Percentiles rank a stretch among this genome's conserved stretches.
These are phyloP conservation scores for Eucalyptus victrix DNA, from an alignment of 345 rosid genomes.

Conservation along the genomic window DNA sequence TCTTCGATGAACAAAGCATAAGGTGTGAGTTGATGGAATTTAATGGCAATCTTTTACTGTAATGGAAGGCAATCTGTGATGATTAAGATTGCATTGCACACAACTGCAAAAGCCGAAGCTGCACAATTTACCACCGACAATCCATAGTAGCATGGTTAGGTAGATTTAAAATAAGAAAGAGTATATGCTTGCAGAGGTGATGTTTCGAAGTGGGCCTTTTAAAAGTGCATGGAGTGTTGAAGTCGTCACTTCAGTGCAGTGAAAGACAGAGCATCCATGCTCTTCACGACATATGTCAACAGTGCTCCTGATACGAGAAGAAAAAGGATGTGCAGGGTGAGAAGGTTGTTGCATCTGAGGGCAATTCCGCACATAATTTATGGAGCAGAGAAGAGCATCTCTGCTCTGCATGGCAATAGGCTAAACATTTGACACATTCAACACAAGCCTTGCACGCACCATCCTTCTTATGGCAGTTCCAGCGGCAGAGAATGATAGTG, in stretches of 20 bases:
- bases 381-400: background rate
- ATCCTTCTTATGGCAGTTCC: background rate
- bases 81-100: too few relatives aligned
- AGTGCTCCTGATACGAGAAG: background rate
- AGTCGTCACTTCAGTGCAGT: too few relatives aligned
- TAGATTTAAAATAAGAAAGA: too few relatives aligned
- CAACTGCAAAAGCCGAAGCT: too few relatives aligned
- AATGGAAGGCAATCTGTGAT: too few relatives aligned
- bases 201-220: rapidly evolving
- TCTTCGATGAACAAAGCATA: too few relatives aligned
- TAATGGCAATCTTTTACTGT: too few relatives aligned
- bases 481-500: background rate
- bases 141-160: too few relatives aligned
- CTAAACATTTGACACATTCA: background rate
- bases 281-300: background rate
- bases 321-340: background rate
- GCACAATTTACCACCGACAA: too few relatives aligned
- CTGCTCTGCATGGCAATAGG: background rate
- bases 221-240: too few relatives aligned
- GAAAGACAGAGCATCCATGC: background rate
- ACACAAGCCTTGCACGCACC: background rate
- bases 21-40: too few relatives aligned
- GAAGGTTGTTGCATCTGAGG: background rate
- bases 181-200: too few relatives aligned
- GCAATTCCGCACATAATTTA: background rate